These are phyloP conservation scores for Cryptosporidium muris DNA, from an alignment of 169 alveolate genomes.

Conservation along the genomic window DNA sequence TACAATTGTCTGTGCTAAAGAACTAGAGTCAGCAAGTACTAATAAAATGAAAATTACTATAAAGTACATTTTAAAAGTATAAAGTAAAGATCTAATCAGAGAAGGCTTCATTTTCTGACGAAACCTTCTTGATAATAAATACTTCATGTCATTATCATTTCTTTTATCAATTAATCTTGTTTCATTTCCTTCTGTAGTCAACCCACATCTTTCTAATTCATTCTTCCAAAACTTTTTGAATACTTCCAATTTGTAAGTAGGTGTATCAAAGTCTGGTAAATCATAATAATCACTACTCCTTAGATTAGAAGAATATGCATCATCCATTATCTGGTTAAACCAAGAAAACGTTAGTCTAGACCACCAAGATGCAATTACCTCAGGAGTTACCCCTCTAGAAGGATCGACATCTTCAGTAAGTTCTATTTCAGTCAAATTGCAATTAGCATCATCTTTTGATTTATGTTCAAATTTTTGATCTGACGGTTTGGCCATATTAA, in stretches of 20 bases:
- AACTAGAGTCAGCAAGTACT: conserved; percentile 47
- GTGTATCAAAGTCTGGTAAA: conserved; percentile 62
- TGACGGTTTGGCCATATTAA: no score
- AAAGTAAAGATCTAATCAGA: not conserved
- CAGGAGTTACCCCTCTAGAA: conserved; percentile 26
- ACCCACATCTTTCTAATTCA: conserved; percentile 12
- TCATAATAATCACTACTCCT: conserved; percentile 39
- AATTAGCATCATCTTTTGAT: no score
- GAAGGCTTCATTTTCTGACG: conserved; percentile 15
- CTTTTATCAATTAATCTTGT: not conserved
- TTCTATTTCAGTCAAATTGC: no score
- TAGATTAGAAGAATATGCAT: conserved; percentile 43
- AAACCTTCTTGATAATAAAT: not conserved
- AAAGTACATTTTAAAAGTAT: conserved; percentile 49
- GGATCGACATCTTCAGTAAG: no score
- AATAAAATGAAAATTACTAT: conserved; percentile 11
- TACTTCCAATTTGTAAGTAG: conserved; percentile 22
- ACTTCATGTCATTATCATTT: not conserved
- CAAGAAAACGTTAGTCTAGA: conserved; percentile 71
- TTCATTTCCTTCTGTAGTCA: conserved; percentile 2
- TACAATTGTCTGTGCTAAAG: conserved; percentile 61
- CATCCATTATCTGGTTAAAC: conserved; percentile 62
- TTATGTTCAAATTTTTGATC: no score
- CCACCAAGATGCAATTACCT: conserved; percentile 65
- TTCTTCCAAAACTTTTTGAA: conserved; percentile 44